phyloP scores from a whole-genome alignment of 176 grass and related monocot genomes.

The Paspalum vaginatum region DNA sequence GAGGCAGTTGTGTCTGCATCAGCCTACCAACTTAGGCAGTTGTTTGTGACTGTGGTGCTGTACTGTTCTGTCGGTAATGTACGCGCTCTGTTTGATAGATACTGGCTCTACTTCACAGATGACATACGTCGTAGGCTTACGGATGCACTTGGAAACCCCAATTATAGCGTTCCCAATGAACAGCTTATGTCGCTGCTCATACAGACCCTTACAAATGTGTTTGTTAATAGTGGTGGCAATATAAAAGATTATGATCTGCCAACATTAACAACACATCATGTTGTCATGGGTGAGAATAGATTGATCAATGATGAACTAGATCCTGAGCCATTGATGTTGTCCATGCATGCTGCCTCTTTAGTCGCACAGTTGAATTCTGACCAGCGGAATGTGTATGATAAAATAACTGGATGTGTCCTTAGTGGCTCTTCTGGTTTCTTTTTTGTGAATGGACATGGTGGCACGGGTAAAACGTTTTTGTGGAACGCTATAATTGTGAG shows the following conservation, averaged over 20 bases:
- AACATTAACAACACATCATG: background rate
- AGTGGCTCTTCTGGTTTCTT: background rate
- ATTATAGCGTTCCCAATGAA: background rate
- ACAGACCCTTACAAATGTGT: background rate
- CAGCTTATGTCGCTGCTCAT: background rate
- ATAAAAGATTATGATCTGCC: background rate
- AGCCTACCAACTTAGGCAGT: background rate
- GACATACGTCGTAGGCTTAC: background rate
- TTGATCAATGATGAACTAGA: background rate
- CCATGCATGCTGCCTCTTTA: background rate
- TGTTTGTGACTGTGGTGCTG: background rate
- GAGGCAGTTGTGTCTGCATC: background rate
- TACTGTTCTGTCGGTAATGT: background rate
- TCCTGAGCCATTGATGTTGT: background rate
- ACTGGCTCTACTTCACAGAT: background rate
- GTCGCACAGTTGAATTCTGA: background rate
- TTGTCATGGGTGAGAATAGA: background rate
- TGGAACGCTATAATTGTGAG: background rate
- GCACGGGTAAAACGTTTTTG: constrained; percentile 18
- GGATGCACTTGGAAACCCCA: background rate
- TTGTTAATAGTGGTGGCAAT: background rate
- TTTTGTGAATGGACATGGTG: constrained; percentile 24
- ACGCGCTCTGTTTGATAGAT: background rate
- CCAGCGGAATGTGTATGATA: background rate
- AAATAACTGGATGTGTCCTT: background rate